Base-by-base conservation (phyloP, 1,139 yeast genomes). In the Suhomyces bolitotheri region DNA sequence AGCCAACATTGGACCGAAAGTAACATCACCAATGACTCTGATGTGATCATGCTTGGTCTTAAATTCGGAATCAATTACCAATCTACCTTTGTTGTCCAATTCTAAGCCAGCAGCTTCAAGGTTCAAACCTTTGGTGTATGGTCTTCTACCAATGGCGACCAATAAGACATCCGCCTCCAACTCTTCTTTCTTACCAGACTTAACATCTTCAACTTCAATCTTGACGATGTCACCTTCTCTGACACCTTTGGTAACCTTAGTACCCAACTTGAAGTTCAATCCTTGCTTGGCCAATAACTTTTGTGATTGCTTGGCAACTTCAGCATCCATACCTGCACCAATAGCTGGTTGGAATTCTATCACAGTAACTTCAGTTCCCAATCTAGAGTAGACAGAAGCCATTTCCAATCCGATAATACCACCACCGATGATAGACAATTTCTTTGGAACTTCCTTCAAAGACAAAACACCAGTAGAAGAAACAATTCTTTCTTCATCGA, bases 391-490 rank as follows among this genome's bases (percentile, higher is more conserved):
- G 33, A 94, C 98, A 23, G 97, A 89, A 46, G 96, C 98, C 97
- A 94, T 92, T 73, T 94, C 99, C 53, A 94, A 79, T 59, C 99
- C 99, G 62, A 94, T 94, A 69, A 94, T 92, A 76, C 99, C 98
- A 69, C 97, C 99, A 64, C 99, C 99, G 56, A 94, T 92, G 66
- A 94, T 80, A 51, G 95, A 83, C 58, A 94, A 58, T 62, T 78
- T 82, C 76, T 94, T 88, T 64, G 99, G 97, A 46, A 89, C 77
- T 67, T 90, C 96, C 64, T 78, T 77, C 54, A 94, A 76, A 28
- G 83, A 68, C 41, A 94, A 72, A 40, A 89, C 87, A 56, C 99
- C 99, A 33, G 99, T 94, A 20, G 97, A 88, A 24, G 96, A 77
- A 43, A 94, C 97, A 51, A 94, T 94, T 73, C 95, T 82, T 74